Conservation (phyloP, 352 stramenopile genomes). For the Globisporangium carolinianum region DNA sequence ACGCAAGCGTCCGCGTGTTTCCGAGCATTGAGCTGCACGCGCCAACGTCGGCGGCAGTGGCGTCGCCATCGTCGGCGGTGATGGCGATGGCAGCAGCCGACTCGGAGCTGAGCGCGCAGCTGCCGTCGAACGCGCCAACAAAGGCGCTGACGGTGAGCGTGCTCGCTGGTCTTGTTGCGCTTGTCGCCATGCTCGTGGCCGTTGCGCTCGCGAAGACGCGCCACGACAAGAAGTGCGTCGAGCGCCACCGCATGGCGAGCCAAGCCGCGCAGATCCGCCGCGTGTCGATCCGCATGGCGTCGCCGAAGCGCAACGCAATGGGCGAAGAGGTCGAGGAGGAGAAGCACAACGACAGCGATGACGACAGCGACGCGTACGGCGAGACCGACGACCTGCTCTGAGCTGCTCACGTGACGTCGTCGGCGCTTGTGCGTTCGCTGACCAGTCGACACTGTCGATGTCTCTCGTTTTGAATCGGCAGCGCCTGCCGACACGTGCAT, state of each 20-base stretch:
- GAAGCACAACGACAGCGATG: constrained; percentile 14
- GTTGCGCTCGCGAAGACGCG: constrained; percentile 51
- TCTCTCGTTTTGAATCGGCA: too few relatives aligned
- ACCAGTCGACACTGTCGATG: too few relatives aligned
- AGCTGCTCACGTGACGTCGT: constrained; percentile 5
- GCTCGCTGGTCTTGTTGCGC: constrained; percentile 39
- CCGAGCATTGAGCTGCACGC: constrained; percentile 8
- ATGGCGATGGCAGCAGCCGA: neutral
- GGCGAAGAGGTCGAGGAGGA: constrained; percentile 34
- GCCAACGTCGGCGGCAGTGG: neutral
- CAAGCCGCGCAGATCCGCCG: constrained; percentile 62
- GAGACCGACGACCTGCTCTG: constrained; percentile 55
- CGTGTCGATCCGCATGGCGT: constrained; percentile 65
- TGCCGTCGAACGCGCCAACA: constrained; percentile 40
- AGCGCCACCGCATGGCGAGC: constrained; percentile 50
- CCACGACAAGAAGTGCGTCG: constrained; percentile 46
- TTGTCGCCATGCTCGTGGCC: constrained; percentile 56
- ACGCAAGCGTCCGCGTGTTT: constrained; percentile 7
- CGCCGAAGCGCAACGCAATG: constrained; percentile 4
- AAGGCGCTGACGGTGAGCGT: constrained; percentile 55
- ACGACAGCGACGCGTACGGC: constrained; percentile 28
- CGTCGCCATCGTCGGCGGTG: neutral
- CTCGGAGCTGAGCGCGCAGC: neutral
- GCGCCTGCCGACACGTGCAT: too few relatives aligned
- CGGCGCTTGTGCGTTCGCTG: too few relatives aligned